Evolutionary conservation across 805 yeast species (phyloP), one percentile per base, ranked within the genome.

Genomic region (Candida maris): DNA sequence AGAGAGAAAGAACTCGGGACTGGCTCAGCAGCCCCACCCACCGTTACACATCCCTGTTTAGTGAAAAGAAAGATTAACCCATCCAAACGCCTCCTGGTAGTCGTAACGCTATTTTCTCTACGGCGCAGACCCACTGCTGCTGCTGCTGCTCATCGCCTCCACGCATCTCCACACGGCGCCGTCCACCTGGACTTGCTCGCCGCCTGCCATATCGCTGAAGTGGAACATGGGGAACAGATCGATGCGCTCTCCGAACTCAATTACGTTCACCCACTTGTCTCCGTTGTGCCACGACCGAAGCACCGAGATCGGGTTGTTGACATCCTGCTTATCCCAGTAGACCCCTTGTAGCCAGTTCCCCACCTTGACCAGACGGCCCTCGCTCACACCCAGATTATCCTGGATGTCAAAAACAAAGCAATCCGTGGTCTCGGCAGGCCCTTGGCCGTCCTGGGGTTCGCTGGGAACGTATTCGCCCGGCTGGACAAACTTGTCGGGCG

Each of bases 321-420:
- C 48, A 38, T 64, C 41, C 48, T 21, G 7, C 27, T 47, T 57
- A 31, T 52, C 48, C 61, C 61, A 66, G 3, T 71, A 38, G 1
- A 77, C 40, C 0, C 77, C 81, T 51, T 75, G 79, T 3, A 61
- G 49, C 77, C 79, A 76, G 29, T 65, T 64, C 4, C 79, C 81
- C 10, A 73, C 52, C 22, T 61, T 51, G 5, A 76, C 61, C n/a
- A 68, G 47, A 28, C 71, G 60, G 1, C 81, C 83, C 19, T 64
- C 55, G 3, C 45, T 53, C 3, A 42, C 34, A 0, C 43, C 54
- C 4, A 28, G 41, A 23, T 49, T 54, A 5, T 53, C 45, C 10
- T 55, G 55, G 14, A 65, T 52, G 13, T 57, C 63, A 25, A 41
- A 51, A 5, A 52, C 46, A 25, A 32, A 36, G 27, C 49, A 47